Evolutionary conservation across 768 basidiomycete species (phyloP).

Genomic region (Lentinula sp.): DNA sequence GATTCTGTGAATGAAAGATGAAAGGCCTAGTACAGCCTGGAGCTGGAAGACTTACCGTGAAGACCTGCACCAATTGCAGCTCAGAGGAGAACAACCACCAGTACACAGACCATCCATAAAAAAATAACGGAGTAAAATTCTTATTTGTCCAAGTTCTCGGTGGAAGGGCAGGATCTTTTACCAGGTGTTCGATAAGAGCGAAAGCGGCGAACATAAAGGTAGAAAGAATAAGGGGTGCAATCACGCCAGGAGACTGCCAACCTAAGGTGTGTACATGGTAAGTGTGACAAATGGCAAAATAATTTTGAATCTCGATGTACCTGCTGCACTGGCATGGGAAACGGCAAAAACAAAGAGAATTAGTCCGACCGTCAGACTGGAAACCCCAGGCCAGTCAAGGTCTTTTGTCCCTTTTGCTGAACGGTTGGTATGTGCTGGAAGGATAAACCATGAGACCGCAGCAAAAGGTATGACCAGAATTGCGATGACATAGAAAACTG

Average conservation of each 20-base stretch:
- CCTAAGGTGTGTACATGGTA: slow-evolving; percentile 17
- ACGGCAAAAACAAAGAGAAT: slow-evolving; percentile 30
- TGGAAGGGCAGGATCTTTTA: slow-evolving; percentile 17
- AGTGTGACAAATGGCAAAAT: neutral
- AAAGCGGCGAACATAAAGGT: slow-evolving; percentile 30
- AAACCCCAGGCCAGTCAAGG: slow-evolving; percentile 13
- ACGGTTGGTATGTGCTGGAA: slow-evolving; percentile 5
- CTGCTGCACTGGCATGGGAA: slow-evolving; percentile 15
- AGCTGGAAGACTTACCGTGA: slow-evolving; percentile 14
- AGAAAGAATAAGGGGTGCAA: slow-evolving; percentile 37
- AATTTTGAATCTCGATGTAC: neutral
- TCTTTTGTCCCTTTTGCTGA: neutral
- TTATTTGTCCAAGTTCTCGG: slow-evolving; percentile 30
- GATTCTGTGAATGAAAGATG: neutral
- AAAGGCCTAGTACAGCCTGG: neutral
- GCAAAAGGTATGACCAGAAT: slow-evolving; percentile 22
- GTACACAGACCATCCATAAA: slow-evolving; percentile 14
- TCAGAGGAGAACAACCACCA: slow-evolving; percentile 26
- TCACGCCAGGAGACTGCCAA: slow-evolving; percentile 36
- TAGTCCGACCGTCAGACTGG: slow-evolving; percentile 13
- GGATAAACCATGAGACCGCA: slow-evolving; percentile 7
- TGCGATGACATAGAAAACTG: slow-evolving; percentile 37
- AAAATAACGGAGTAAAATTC: slow-evolving; percentile 34
- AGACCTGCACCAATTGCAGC: slow-evolving; percentile 18
- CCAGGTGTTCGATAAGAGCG: slow-evolving; percentile 37